phyloP scores from a whole-genome alignment of 2,329 filamentous ascomycete genomes.

The Venturia aucupariae region DNA sequence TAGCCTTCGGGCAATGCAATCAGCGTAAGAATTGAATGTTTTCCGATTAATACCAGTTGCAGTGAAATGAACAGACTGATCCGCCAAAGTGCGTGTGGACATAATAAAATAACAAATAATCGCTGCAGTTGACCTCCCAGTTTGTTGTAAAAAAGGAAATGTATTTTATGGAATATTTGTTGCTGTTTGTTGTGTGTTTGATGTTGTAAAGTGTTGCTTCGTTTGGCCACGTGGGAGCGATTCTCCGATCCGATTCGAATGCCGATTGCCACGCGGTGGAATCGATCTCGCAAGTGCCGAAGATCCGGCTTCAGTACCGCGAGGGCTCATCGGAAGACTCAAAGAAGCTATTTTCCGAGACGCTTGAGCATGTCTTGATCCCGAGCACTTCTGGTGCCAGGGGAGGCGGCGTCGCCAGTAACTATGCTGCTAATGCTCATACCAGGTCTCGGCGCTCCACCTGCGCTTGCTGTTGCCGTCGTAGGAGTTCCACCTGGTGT shows the following conservation, averaged over 20 bases:
- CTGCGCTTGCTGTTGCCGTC: conserved; percentile 12
- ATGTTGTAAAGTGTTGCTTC: neutral
- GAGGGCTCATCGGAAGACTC: neutral
- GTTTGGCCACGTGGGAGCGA: neutral
- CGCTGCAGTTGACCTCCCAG: conserved; percentile 7
- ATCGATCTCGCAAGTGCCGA: neutral
- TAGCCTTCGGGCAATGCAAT: neutral
- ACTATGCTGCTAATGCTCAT: conserved; percentile 36
- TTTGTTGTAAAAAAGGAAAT: conserved; percentile 1
- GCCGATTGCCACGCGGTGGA: neutral
- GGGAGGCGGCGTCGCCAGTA: conserved; percentile 24
- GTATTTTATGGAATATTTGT: neutral
- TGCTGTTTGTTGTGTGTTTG: neutral
- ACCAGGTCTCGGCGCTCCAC: conserved; percentile 23
- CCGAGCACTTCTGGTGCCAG: conserved; percentile 29
- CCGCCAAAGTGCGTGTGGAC: neutral
- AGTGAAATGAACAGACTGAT: neutral
- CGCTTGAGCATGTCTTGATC: conserved; percentile 35
- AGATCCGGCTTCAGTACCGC: conserved; percentile 9
- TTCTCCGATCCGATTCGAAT: neutral
- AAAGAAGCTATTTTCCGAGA: neutral
- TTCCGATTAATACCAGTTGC: neutral
- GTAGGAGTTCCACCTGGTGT: conserved; percentile 23
- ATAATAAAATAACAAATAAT: neutral
- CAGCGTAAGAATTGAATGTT: neutral